Evolutionary conservation across 2,329 filamentous ascomycete species (phyloP).

Genomic region (Cytospora paraplurivora): DNA sequence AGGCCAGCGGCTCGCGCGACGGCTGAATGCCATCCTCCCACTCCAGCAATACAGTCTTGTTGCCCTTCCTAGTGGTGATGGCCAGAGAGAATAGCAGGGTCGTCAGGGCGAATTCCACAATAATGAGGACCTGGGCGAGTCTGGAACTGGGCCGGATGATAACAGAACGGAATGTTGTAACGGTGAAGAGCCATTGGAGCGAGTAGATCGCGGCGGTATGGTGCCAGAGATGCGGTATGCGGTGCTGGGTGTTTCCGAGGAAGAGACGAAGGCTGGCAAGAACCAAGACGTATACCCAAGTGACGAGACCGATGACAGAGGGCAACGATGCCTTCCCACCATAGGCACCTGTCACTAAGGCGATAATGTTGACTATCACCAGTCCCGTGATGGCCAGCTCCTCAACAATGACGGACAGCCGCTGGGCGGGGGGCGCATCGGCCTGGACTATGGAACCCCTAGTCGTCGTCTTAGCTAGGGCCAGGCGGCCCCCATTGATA

Average conservation of each 20-base stretch:
- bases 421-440: slow-evolving; percentile 74
- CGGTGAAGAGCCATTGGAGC: slow-evolving; percentile 74
- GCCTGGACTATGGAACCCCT: slow-evolving; percentile 68
- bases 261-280: slow-evolving; percentile 73
- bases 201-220: slow-evolving; percentile 87
- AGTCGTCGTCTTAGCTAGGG: slow-evolving; percentile 62
- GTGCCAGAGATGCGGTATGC: slow-evolving; percentile 79
- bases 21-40: slow-evolving; percentile 88
- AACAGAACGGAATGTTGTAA: slow-evolving; percentile 81
- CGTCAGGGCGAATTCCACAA: slow-evolving; percentile 73
- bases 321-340: slow-evolving; percentile 59
- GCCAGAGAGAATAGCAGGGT: slow-evolving; percentile 76
- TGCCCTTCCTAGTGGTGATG: slow-evolving; percentile 84
- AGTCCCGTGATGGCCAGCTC: slow-evolving; percentile 72
- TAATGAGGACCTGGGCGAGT: slow-evolving; percentile 64
- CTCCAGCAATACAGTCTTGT: slow-evolving; percentile 83
- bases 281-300: slow-evolving; percentile 79
- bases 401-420: slow-evolving; percentile 71
- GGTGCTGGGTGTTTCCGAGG: slow-evolving; percentile 65
- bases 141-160: slow-evolving; percentile 74
- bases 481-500: slow-evolving; percentile 57
- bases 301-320: slow-evolving; percentile 66
- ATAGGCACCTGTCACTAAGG: slow-evolving; percentile 63
- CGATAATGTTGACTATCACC: slow-evolving; percentile 67
- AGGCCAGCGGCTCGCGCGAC: slow-evolving; percentile 83